Percentiles rank a stretch among this genome's conserved stretches.
These are phyloP conservation scores for Castanea sativa DNA, from an alignment of 306 rosid species.

Conservation along the genomic window DNA sequence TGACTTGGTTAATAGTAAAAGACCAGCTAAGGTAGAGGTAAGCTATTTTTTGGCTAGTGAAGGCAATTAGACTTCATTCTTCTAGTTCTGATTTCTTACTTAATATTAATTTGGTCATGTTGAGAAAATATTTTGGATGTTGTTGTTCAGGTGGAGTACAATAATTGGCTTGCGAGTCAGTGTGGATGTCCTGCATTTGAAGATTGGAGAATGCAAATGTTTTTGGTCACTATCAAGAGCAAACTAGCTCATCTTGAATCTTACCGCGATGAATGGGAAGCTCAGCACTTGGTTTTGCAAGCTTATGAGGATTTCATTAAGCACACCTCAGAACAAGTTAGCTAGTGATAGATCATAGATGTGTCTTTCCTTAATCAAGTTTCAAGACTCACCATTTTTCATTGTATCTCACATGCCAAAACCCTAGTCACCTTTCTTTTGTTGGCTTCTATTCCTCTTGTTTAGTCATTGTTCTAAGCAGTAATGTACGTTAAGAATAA, in stretches of 20 bases:
- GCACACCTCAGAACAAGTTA: background rate
- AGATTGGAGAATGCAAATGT: conserved; percentile 76
- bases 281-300: conserved; percentile 44
- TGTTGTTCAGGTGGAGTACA: conserved; percentile 58
- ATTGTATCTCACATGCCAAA: too few relatives aligned
- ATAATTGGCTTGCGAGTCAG: conserved; percentile 62
- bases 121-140: conserved; percentile 12
- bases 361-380: background rate
- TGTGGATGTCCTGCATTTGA: conserved; percentile 46
- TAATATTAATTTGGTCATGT: background rate
- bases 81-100: background rate
- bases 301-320: conserved; percentile 31
- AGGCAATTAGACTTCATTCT: background rate
- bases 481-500: too few relatives aligned
- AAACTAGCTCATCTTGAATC: conserved; percentile 34
- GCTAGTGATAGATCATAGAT: background rate
- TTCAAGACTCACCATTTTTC: background rate
- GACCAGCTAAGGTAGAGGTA: background rate
- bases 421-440: too few relatives aligned
- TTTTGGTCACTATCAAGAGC: conserved; percentile 22
- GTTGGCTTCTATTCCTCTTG: too few relatives aligned
- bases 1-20: too few relatives aligned
- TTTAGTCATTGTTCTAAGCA: too few relatives aligned
- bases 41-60: background rate
- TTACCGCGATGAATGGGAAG: conserved; percentile 75